Percentiles rank a stretch among this genome's conserved stretches.
Evolutionary conservation across 2,329 filamentous ascomycete species (phyloP).

Genomic region (Colletotrichum graminicola): DNA sequence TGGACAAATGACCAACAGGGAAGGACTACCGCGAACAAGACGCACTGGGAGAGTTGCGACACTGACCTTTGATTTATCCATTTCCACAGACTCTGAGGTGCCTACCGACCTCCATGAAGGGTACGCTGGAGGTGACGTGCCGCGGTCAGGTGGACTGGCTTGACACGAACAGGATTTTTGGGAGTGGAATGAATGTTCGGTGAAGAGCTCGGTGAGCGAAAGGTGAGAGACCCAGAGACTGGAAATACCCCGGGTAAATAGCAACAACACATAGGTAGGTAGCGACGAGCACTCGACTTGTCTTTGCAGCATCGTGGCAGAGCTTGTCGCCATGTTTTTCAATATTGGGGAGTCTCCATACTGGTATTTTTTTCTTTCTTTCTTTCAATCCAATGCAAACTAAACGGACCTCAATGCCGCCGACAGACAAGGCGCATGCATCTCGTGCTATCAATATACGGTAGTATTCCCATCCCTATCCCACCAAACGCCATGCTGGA

Average conservation of each 20-base stretch:
- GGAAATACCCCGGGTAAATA: slow-evolving; percentile 35
- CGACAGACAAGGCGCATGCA: not conserved
- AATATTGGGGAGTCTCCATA: too few species aligned
- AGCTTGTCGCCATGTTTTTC: too few species aligned
- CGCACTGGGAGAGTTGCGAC: not conserved
- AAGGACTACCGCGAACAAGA: not conserved
- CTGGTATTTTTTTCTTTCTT: not conserved
- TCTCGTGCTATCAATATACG: not conserved
- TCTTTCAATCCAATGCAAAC: not conserved
- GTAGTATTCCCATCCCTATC: slow-evolving; percentile 9
- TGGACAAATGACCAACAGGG: not conserved
- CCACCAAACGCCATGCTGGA: slow-evolving; percentile 35
- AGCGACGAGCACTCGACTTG: too few species aligned
- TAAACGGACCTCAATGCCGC: not conserved
- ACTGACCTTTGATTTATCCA: slow-evolving; percentile 39
- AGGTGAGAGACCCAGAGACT: slow-evolving; percentile 7
- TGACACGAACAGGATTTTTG: slow-evolving; percentile 24
- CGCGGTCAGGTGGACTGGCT: not conserved
- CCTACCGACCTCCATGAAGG: slow-evolving; percentile 18
- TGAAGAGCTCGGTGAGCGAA: slow-evolving; percentile 27
- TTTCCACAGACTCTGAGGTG: slow-evolving; percentile 11
- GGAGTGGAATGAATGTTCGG: slow-evolving; percentile 5
- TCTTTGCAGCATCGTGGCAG: not conserved
- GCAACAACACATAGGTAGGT: not conserved
- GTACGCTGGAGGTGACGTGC: not conserved